Conservation (phyloP, 2,329 filamentous ascomycete genomes). For the Raffaelea deltoideospora region DNA sequence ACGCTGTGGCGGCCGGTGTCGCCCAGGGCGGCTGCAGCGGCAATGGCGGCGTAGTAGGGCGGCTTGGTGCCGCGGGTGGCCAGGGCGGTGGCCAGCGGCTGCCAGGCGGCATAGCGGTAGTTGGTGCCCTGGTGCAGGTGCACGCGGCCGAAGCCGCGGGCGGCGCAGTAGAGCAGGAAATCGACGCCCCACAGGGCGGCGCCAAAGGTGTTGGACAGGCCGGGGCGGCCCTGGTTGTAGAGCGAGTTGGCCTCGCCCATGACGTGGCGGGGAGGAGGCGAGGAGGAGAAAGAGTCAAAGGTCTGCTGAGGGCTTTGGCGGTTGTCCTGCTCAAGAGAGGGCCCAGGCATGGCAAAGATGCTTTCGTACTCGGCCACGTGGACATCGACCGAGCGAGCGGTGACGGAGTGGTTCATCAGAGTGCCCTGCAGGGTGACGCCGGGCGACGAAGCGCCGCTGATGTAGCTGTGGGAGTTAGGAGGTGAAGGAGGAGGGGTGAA, state of each 20-base stretch:
- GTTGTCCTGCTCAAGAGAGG: no score
- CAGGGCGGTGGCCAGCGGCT: constrained; percentile 29
- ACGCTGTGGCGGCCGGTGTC: constrained; percentile 20
- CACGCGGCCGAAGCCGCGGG: constrained; percentile 37
- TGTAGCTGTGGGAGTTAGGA: constrained; percentile 32
- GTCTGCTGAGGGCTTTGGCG: no score
- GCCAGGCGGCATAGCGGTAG: constrained; percentile 26
- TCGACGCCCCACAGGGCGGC: constrained; percentile 50
- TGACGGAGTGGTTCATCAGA: constrained; percentile 47
- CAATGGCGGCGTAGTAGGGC: constrained; percentile 48
- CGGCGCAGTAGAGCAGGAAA: constrained; percentile 43
- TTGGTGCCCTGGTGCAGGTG: constrained; percentile 52
- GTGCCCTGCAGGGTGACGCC: constrained; percentile 48
- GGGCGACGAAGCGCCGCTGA: constrained; percentile 40
- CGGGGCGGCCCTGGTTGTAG: constrained; percentile 44
- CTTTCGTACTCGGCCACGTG: constrained; percentile 31
- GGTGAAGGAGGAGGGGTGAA: no score
- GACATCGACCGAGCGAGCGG: constrained; percentile 27
- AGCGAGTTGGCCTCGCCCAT: constrained; percentile 48
- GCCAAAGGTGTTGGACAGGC: constrained; percentile 49
- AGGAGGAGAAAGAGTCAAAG: no score
- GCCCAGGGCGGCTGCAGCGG: constrained; percentile 40
- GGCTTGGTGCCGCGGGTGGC: constrained; percentile 41
- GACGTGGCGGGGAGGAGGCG: constrained; percentile 31
- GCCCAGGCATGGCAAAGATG: constrained; percentile 19